phyloP scores from a whole-genome alignment of 441 rosid species.

The Populus hybrid region DNA sequence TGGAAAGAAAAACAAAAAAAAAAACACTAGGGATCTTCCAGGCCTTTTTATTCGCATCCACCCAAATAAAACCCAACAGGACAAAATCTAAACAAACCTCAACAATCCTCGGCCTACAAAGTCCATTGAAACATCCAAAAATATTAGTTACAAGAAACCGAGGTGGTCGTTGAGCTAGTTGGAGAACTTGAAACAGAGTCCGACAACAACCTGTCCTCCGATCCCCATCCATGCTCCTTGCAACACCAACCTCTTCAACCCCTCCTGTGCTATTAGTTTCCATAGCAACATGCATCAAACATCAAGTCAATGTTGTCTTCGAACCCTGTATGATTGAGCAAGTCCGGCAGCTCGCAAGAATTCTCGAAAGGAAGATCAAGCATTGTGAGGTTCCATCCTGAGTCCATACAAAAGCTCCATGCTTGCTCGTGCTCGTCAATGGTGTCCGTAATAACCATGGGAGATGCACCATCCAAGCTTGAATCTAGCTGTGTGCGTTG shows the following conservation, averaged over 20 bases:
- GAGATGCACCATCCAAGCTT: slow-evolving; percentile 32
- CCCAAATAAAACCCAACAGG: background rate
- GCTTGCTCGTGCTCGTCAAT: slow-evolving; percentile 36
- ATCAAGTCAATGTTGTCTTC: slow-evolving; percentile 76
- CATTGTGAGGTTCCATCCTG: slow-evolving; percentile 23
- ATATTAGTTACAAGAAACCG: slow-evolving; percentile 49
- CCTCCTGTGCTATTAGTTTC: slow-evolving; percentile 2
- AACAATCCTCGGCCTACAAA: background rate
- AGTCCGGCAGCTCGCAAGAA: slow-evolving; percentile 29
- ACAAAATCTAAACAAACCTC: background rate
- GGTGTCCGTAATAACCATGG: slow-evolving; percentile 27
- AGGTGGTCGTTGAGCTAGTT: slow-evolving; percentile 34
- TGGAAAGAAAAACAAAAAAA: no score
- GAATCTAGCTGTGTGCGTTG: slow-evolving; percentile 25
- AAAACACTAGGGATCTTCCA: background rate
- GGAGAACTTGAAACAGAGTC: slow-evolving; percentile 33
- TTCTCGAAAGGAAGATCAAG: background rate
- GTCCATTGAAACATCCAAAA: slow-evolving; percentile 11
- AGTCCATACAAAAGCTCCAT: slow-evolving; percentile 66
- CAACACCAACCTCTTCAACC: slow-evolving; percentile 13
- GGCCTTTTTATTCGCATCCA: background rate
- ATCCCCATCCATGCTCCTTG: background rate
- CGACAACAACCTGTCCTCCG: slow-evolving; percentile 21
- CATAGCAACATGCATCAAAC: slow-evolving; percentile 41
- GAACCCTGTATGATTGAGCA: slow-evolving; percentile 55